These are phyloP conservation scores for Arachis monticola DNA, from an alignment of 331 rosid species.

Conservation along the genomic window DNA sequence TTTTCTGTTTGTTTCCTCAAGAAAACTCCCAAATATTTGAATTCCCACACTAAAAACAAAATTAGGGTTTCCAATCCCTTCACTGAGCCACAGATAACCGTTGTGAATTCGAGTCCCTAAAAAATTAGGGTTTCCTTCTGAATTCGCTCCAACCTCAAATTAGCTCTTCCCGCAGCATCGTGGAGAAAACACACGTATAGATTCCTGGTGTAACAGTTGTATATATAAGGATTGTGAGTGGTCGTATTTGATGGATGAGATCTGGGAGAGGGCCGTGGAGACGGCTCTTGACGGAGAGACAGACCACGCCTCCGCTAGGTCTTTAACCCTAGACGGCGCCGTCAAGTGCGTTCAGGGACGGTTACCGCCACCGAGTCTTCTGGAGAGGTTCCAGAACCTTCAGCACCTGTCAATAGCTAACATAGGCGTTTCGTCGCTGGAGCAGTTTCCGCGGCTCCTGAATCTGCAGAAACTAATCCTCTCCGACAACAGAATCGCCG, in stretches of 20 bases:
- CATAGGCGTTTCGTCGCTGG: slow-evolving; percentile 85
- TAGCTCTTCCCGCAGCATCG: background rate
- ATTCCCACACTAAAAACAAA: slow-evolving; percentile 43
- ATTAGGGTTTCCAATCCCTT: slow-evolving; percentile 24
- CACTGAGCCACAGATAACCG: background rate
- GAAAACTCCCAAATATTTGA: slow-evolving; percentile 21
- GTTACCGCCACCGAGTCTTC: slow-evolving; percentile 81
- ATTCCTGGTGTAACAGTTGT: background rate
- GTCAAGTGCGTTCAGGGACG: slow-evolving; percentile 87
- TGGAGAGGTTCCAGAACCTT: slow-evolving; percentile 83
- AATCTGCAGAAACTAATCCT: slow-evolving; percentile 76
- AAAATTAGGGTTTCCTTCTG: slow-evolving; percentile 10
- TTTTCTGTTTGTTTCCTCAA: background rate
- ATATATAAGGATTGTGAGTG: background rate
- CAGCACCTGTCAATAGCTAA: slow-evolving; percentile 91
- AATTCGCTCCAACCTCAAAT: slow-evolving; percentile 11
- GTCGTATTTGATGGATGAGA: slow-evolving; percentile 85
- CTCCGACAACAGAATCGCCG: slow-evolving; percentile 88
- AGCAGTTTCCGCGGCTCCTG: slow-evolving; percentile 81
- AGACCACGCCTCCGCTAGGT: slow-evolving; percentile 68
- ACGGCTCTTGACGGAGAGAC: slow-evolving; percentile 86
- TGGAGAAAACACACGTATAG: background rate
- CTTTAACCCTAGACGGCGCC: slow-evolving; percentile 89
- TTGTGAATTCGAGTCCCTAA: background rate
- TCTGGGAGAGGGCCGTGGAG: slow-evolving; percentile 96